Evolutionary conservation across 2,329 filamentous ascomycete genomes (phyloP).

Genomic region (Diaporthe velutina): DNA sequence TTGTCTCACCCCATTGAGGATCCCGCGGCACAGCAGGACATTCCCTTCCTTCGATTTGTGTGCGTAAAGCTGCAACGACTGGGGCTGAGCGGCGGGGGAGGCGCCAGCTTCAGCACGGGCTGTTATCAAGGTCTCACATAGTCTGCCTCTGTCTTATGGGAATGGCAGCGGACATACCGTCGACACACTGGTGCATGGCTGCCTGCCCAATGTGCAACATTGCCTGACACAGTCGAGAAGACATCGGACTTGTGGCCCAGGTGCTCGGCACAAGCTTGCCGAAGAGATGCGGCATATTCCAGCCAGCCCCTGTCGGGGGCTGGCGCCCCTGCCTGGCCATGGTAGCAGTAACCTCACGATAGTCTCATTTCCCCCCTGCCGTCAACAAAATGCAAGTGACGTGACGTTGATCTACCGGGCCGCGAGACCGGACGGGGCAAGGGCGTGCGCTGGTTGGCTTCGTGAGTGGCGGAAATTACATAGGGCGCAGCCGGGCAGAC

Average conservation of each 20-base stretch:
- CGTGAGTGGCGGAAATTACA: constrained; percentile 1
- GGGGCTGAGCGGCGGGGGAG: neutral
- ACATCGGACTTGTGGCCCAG: neutral
- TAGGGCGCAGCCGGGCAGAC: neutral
- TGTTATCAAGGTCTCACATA: neutral
- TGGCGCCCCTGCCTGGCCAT: neutral
- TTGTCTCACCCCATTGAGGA: neutral
- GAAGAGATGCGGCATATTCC: constrained; percentile 2
- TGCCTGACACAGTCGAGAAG: neutral
- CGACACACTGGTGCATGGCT: too few relatives aligned
- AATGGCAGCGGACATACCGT: neutral
- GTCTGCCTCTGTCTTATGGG: neutral
- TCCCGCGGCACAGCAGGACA: neutral
- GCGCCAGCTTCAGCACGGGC: neutral
- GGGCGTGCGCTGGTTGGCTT: neutral
- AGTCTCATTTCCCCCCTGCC: neutral
- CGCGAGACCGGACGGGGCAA: neutral
- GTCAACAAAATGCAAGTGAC: neutral
- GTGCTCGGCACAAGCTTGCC: constrained; percentile 17
- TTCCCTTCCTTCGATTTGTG: neutral
- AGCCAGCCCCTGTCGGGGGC: neutral
- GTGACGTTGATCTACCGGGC: neutral
- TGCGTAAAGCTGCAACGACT: neutral
- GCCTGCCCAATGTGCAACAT: too few relatives aligned
- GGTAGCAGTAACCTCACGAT: neutral